Percentiles rank a stretch among this genome's conserved stretches.
Evolutionary conservation across 306 rosid species (phyloP).

Genomic region (Lathyrus tuberosus): DNA sequence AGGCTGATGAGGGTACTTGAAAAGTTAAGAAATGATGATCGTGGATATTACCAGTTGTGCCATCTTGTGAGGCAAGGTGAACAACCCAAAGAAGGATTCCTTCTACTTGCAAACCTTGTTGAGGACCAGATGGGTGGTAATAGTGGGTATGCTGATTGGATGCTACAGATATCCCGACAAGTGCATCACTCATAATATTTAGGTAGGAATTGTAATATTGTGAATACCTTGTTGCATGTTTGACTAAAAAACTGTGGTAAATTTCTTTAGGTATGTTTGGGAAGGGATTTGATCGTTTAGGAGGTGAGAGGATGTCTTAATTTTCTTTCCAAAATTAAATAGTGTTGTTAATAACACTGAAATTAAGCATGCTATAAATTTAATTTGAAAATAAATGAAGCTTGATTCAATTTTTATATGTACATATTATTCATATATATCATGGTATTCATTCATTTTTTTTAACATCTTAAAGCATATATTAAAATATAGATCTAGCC

Average conservation of each 20-base stretch:
- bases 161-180: slow-evolving; percentile 85
- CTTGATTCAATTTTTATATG: too few relatives aligned
- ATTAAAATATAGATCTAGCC: too few relatives aligned
- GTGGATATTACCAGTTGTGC: slow-evolving; percentile 65
- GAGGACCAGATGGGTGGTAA: slow-evolving; percentile 91
- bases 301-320: too few relatives aligned
- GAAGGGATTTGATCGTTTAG: too few relatives aligned
- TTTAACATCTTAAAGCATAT: too few relatives aligned
- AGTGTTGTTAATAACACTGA: too few relatives aligned
- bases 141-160: slow-evolving; percentile 87
- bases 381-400: too few relatives aligned
- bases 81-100: slow-evolving; percentile 93
- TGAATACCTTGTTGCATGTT: slow-evolving; percentile 27
- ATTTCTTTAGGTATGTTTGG: background rate
- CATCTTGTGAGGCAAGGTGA: slow-evolving; percentile 98
- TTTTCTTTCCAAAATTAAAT: too few relatives aligned
- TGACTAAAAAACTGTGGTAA: background rate
- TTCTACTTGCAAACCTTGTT: slow-evolving; percentile 78
- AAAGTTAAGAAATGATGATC: slow-evolving; percentile 68
- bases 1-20: slow-evolving; percentile 64
- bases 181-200: slow-evolving; percentile 74
- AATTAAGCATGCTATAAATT: too few relatives aligned
- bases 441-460: too few relatives aligned
- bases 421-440: too few relatives aligned
- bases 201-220: slow-evolving; percentile 48